Evolutionary conservation across 805 yeast genomes (phyloP), one percentile per base, ranked within the genome.

Genomic region (Wickerhamiella australiensis): DNA sequence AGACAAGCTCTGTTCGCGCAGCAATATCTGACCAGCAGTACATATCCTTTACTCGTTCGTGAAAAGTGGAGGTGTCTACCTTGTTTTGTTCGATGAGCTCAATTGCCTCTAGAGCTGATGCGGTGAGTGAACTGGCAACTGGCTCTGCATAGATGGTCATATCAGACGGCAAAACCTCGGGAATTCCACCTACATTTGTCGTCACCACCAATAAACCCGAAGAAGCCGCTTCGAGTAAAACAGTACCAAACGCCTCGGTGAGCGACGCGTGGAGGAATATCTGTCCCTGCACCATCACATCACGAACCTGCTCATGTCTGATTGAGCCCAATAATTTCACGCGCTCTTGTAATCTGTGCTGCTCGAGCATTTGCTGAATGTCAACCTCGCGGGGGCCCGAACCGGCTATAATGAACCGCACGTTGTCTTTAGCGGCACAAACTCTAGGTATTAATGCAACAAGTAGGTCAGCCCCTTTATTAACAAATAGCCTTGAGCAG

Each of bases 221-320:
- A 1, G 95, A 82, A 0, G 96, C 98, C 0, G 99, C 99, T 62
- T 92, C 99, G 0, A 92, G 95, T 9, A 92, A 68, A 0, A 86
- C 97, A 0, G 98, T 92, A 2, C 99, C 99, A 66, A 92, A 92
- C 0, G 97, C 98, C 63, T 92, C 99, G 0, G 97, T 92, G 37
- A 92, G 70, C 0, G 96, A 80, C 0, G 98, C 88, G 65, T 92
- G 97, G 25, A 92, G 65, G 62, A 88, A 92, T 9, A 92, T 90
- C 59, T 92, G 94, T 17, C 98, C 99, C 54, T 79, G 76, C 5
- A 87, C 79, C 95, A 92, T 85, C 11, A 90, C 84, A 57, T 88
- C 86, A 45, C 97, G 70, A 7, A 92, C 98, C 57, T 83, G 80
- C 62, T 92, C 97, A 62, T 92, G 99, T 37, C 82, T 77, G 0